These are phyloP conservation scores for Aethionema arabicum DNA, from an alignment of 345 rosid species.

Conservation along the genomic window DNA sequence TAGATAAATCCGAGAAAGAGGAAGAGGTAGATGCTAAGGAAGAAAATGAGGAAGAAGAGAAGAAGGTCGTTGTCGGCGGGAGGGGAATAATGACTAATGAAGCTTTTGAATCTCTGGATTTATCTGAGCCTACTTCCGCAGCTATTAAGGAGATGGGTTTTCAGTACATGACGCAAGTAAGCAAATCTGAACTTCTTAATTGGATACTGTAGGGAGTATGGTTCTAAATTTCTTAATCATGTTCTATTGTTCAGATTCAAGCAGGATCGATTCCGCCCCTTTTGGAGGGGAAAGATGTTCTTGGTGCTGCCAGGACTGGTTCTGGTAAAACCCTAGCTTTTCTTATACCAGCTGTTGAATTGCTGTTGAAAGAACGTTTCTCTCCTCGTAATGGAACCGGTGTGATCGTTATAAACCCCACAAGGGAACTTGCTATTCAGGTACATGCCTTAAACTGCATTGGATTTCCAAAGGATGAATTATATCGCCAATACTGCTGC, in stretches of 20 bases:
- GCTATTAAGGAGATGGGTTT: constrained; percentile 83
- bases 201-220: not conserved
- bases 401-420: constrained; percentile 88
- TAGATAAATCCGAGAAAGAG: constrained; percentile 22
- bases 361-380: constrained; percentile 63
- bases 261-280: constrained; percentile 78
- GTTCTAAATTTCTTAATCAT: not conserved
- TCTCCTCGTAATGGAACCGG: constrained; percentile 83
- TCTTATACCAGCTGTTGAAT: constrained; percentile 84
- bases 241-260: constrained; percentile 62
- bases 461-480: constrained; percentile 12
- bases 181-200: not conserved
- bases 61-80: constrained; percentile 31
- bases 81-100: constrained; percentile 81
- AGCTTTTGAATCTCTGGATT: constrained; percentile 64
- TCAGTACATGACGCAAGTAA: constrained; percentile 80
- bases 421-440: constrained; percentile 98
- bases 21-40: constrained; percentile 32
- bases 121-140: constrained; percentile 62
- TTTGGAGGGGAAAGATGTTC: constrained; percentile 85
- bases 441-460: constrained; percentile 36
- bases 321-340: constrained; percentile 98
- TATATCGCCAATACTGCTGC: constrained; percentile 6
- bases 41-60: constrained; percentile 29
- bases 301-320: constrained; percentile 98